Evolutionary conservation across 2,329 filamentous ascomycete genomes (phyloP), one percentile per base, ranked within the genome.

Genomic region (Aspergillus neotritici): DNA sequence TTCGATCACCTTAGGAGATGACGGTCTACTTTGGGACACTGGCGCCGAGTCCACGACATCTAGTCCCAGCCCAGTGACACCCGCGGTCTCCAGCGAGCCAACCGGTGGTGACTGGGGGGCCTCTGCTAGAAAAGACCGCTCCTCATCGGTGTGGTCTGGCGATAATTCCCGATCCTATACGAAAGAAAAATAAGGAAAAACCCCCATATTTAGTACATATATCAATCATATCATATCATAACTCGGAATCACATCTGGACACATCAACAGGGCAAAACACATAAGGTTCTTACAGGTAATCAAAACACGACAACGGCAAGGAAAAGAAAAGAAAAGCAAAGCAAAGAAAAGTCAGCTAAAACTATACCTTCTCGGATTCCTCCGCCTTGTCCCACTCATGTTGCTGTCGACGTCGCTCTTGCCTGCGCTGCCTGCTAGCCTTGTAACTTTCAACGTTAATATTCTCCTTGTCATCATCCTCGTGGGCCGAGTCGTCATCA

Each of bases 81-180:
- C 49, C 44, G 49, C 49, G 45, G 51, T 54, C 34, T 43, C 46
- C 30, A 40, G 44, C 31, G 47, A 34, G 48, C 50, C 52, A 46
- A 57, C 61, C 65, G 48, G 51, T 67, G 72, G 72, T 68, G 75
- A 75, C 76, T 79, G 78, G 75, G 75, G 77, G 77, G 76, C 71
- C 68, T 71, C 69, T 61, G 64, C 78, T 82, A 82, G 80, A 81
- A 82, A 82, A 81, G 78, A 75, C 69, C 73, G 60, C 40, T 63
- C 41, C 43, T 67, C 52, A 48, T 61, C 48, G 58, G 21, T 8
- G 21, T 66, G 60, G 60, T 68, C 62, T 50, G 66, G 58, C 33
- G 55, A 54, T 48, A 37, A 36, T 48, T 52, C 50, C 46, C 48
- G 57, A 49, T 61, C 63, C 64, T 67, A 56, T 56, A 63, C 55